Base-by-base conservation (phyloP, 192 early-diverging fungal genomes). In the Cetraspora pellucida region DNA sequence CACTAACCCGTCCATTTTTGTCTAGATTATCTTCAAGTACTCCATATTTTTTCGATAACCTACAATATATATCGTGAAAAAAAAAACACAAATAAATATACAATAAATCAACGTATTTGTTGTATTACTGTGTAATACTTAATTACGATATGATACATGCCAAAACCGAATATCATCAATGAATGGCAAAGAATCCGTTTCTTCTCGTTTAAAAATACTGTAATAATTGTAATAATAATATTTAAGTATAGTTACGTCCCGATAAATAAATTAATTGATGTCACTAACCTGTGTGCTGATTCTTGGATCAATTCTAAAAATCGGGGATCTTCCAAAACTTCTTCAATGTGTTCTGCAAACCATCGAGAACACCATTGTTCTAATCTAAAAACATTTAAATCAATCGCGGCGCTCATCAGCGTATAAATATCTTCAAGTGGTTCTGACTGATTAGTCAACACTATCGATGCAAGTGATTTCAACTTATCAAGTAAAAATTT, bases 131-230 rank as follows among this genome's bases (percentile, higher is more conserved):
- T n/a, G n/a, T n/a, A n/a, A n/a, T n/a, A n/a, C n/a, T n/a, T n/a
- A n/a, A n/a, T n/a, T n/a, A n/a, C n/a, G n/a, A n/a, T n/a, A n/a
- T n/a, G n/a, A n/a, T 37, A 37, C 37, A 7, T 37, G 7, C 37
- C 37, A 89, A 50, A 78, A 89, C 23, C 82, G 68, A 58, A 89
- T 59, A 74, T 89, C 87, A 72, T 89, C 87, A 27, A 87, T 79
- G 37, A 89, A 80, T 23, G 87, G 81, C 43, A 89, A 78, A 6
- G 87, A 81, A 75, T 89, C 87, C 6, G 79, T 81, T 69, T 87
- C 85, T 74, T 89, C 65, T 50, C 85, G 31, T 47, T 72, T 77
- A 31, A 58, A 30, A 43, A 87, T 86, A 21, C 57, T 68, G 19
- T 37, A 37, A 37, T 37, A 37, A 37, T 37, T 37, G 7, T 37